These are phyloP conservation scores for Phytophthora sp. DNA, from an alignment of 352 stramenopile species.

Conservation along the genomic window DNA sequence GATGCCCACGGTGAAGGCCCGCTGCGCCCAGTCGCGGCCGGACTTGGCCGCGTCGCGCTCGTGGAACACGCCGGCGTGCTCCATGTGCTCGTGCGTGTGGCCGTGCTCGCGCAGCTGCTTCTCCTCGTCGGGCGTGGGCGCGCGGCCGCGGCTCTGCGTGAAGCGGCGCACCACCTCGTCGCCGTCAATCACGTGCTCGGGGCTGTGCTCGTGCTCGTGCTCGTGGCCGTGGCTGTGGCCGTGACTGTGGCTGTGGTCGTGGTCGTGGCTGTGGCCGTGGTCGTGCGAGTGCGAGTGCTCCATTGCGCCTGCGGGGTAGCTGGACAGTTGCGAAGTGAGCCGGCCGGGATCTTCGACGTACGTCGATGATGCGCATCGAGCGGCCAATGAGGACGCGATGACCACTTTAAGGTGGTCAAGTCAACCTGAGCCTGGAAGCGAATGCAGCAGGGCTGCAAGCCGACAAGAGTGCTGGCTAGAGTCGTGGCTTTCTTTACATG, in stretches of 20 bases:
- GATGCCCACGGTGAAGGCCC: constrained; percentile 96
- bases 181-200: constrained; percentile 53
- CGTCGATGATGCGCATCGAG: not conserved
- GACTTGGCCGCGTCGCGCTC: constrained; percentile 60
- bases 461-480: too few species aligned
- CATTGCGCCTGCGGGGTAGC: constrained; percentile 17
- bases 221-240: constrained; percentile 39
- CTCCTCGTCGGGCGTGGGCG: constrained; percentile 77
- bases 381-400: constrained; percentile 3
- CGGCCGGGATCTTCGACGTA: constrained; percentile 12
- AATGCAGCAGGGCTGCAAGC: too few species aligned
- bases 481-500: too few species aligned
- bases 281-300: constrained; percentile 38
- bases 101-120: constrained; percentile 81
- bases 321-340: constrained; percentile 19
- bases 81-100: constrained; percentile 90
- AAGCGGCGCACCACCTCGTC: constrained; percentile 80
- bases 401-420: constrained; percentile 1
- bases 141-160: constrained; percentile 56
- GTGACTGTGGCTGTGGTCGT: constrained; percentile 43
- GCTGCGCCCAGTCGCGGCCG: constrained; percentile 78
- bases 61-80: constrained; percentile 77
- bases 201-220: constrained; percentile 39
- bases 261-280: constrained; percentile 40
- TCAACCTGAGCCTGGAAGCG: not conserved